phyloP scores from a whole-genome alignment of 257 asterid genomes.

The Asclepias syriaca region DNA sequence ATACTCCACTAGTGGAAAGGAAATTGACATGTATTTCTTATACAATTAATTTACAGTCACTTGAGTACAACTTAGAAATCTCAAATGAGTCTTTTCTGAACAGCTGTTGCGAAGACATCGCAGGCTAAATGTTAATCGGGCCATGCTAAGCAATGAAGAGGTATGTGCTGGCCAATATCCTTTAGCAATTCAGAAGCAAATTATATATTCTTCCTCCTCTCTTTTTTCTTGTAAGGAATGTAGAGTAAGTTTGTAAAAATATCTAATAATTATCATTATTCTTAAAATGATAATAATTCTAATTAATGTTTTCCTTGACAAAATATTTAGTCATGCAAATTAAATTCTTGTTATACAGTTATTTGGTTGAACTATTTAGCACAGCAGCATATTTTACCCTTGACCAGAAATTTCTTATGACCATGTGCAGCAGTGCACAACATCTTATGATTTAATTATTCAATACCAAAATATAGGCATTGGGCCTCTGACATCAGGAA shows the following conservation, averaged over 20 bases:
- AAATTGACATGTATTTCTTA: not conserved
- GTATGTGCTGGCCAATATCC: conserved; percentile 32
- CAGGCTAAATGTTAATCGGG: conserved; percentile 62
- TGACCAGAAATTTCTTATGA: not conserved
- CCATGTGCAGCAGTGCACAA: not conserved
- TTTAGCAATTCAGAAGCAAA: not conserved
- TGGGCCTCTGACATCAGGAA: not conserved
- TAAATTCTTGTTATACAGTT: not conserved
- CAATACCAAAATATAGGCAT: not conserved
- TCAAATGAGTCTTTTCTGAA: conserved; percentile 22
- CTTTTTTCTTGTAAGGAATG: not conserved
- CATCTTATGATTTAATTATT: not conserved
- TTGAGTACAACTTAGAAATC: conserved; percentile 8
- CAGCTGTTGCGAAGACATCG: conserved; percentile 93
- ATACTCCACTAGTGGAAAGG: not conserved
- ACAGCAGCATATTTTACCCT: not conserved
- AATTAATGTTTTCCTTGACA: not conserved
- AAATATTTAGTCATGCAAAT: not conserved
- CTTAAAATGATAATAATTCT: not conserved
- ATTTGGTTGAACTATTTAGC: not conserved
- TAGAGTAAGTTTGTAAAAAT: not conserved
- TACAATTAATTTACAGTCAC: not conserved
- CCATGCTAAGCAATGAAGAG: conserved; percentile 72
- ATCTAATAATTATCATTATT: not conserved
- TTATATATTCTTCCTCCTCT: not conserved